Evolutionary conservation across 1,139 yeast species (phyloP), one percentile per base, ranked within the genome.

Genomic region (Pneumocystis oryctolagi): DNA sequence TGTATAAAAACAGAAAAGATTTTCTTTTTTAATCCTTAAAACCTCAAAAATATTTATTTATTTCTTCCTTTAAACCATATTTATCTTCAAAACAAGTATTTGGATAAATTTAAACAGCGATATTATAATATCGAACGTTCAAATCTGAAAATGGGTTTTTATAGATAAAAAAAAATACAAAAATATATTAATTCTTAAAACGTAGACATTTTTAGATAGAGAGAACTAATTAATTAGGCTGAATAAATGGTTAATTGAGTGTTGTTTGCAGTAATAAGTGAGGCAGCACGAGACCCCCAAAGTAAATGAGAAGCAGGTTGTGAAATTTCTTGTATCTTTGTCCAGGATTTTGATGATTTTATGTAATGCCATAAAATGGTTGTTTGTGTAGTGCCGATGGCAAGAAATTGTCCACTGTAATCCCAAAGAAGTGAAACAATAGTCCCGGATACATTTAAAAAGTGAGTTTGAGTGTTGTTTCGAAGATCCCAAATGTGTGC

Each of bases 401-500:
- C 79, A 75, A 56, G 72, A 71, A 40, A 72, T 66, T 25, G 70
- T 39, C 68, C 75, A 70, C 69, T 80, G 70, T 80, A 76, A n/a
- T 84, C 75, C 61, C 80, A 79, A n/a, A 78, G 70, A 2, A 77
- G 64, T 6, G 71, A 65, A 12, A 65, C 63, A 3, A 66, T 68
- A 20, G 66, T 70, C 1, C 67, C 65, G 1, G 64, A 56, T 4
- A 62, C 60, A 35, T 63, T 66, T 31, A 72, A 67, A 8, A 69
- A 67, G 16, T 70, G 71, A 40, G 71, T 66, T 20, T 66, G 62
- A n/a, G 68, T 63, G 18, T 66, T 63, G 34, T 70, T 70, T 64
- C 65, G 66, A 60, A 65, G 71, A 67, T 69, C 70, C 73, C 70
- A 64, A 16, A 65, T 53, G 32, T 47, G 55, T 20, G 58, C 60